Conservation (phyloP, 768 basidiomycete species). For the Leucosporidium scottii region DNA sequence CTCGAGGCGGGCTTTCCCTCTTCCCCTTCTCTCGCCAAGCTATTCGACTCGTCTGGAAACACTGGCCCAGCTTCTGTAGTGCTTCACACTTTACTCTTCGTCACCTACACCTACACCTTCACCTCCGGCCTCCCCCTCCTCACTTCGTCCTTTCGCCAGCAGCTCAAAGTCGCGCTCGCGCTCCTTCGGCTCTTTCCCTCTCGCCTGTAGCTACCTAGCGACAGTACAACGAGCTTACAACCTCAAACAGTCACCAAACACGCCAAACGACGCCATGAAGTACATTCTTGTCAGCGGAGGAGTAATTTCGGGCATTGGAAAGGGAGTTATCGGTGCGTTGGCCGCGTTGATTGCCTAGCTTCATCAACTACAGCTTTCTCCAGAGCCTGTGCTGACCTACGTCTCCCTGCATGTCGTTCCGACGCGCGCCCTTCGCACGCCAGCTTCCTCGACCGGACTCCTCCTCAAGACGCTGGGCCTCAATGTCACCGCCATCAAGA, state of each 20-base stretch:
- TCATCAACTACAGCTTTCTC: background rate
- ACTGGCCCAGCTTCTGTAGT: no score
- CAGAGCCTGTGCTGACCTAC: background rate
- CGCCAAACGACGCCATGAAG: slow-evolving; percentile 58
- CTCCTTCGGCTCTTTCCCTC: no score
- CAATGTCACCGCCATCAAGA: slow-evolving; percentile 98
- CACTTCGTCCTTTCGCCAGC: no score
- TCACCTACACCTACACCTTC: no score
- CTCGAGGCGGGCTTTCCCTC: no score
- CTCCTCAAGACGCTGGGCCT: slow-evolving; percentile 89
- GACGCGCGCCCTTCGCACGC: slow-evolving; percentile 34
- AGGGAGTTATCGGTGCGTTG: slow-evolving; percentile 86
- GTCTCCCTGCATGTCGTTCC: background rate
- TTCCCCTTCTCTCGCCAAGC: no score
- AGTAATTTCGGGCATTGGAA: slow-evolving; percentile 97
- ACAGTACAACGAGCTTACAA: no score
- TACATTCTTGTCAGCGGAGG: slow-evolving; percentile 95
- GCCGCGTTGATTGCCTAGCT: background rate
- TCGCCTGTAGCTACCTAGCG: no score
- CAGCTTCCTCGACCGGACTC: slow-evolving; percentile 93
- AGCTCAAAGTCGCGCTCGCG: no score
- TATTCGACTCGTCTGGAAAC: no score
- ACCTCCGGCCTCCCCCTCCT: no score
- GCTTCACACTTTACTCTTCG: no score
- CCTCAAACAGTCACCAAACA: slow-evolving; percentile 37